Conservation (phyloP, 306 rosid genomes). For the Prunus campanulata region DNA sequence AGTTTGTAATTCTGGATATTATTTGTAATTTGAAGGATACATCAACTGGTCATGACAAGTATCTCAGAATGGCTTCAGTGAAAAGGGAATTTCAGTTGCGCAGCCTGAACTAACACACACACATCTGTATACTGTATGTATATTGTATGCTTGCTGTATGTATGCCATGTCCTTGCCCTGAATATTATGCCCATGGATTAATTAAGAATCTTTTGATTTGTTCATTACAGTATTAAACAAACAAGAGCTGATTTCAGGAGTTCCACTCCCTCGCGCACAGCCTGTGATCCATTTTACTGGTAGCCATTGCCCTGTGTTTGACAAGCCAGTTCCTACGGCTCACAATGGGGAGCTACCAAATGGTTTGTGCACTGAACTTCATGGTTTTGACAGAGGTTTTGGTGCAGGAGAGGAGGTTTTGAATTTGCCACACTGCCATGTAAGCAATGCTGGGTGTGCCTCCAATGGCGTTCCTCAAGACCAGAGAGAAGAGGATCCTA, state of each 20-base stretch:
- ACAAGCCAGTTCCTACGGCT: conserved; percentile 34
- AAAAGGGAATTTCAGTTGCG: too few relatives aligned
- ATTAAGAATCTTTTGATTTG: not conserved
- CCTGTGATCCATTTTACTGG: conserved; percentile 37
- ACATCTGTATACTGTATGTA: not conserved
- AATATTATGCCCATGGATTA: not conserved
- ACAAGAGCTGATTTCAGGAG: conserved; percentile 43
- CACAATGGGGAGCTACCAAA: conserved; percentile 25
- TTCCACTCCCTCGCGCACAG: conserved; percentile 33
- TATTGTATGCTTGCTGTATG: too few relatives aligned
- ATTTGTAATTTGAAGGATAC: not conserved
- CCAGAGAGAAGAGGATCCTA: too few relatives aligned
- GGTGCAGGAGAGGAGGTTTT: conserved; percentile 27
- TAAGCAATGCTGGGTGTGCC: conserved; percentile 42
- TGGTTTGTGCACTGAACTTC: conserved; percentile 30
- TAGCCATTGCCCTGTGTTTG: conserved; percentile 29
- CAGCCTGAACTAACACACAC: not conserved
- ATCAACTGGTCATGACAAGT: too few relatives aligned
- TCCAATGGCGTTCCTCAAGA: conserved; percentile 28
- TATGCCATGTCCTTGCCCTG: not conserved
- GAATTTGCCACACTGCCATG: conserved; percentile 39
- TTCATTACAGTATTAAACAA: conserved; percentile 46
- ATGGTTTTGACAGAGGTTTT: conserved; percentile 23
- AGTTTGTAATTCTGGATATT: too few relatives aligned
- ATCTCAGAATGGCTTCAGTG: too few relatives aligned